phyloP scores from a whole-genome alignment of 768 basidiomycete species.

The Termitomyces sp. region DNA sequence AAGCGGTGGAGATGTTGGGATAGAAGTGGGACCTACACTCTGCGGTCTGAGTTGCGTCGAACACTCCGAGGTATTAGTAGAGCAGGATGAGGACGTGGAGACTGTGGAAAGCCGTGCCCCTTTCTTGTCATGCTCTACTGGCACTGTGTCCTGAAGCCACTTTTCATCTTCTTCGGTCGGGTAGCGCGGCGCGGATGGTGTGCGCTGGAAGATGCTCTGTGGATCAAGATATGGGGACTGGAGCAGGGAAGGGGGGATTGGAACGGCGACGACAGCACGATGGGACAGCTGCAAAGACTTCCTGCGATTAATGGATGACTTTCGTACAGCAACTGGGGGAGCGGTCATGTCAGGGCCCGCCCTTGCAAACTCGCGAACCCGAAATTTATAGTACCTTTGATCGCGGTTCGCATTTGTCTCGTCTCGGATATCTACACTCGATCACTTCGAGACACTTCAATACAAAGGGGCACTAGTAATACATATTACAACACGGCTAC shows the following conservation, averaged over 20 bases:
- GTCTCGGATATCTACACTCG: slow-evolving; percentile 12
- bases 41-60: not conserved
- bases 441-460: slow-evolving; percentile 4
- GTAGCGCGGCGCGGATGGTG: slow-evolving; percentile 22
- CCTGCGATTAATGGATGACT: slow-evolving; percentile 17
- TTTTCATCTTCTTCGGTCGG: slow-evolving; percentile 49
- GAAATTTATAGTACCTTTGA: not conserved
- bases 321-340: not conserved
- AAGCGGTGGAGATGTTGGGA: slow-evolving; percentile 17
- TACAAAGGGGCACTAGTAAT: slow-evolving; percentile 4
- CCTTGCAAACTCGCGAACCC: not conserved
- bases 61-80: not conserved
- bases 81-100: not conserved
- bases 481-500: slow-evolving; percentile 17
- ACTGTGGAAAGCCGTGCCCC: slow-evolving; percentile 1
- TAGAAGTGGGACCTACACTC: not conserved
- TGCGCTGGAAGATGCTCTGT: slow-evolving; percentile 40
- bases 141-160: slow-evolving; percentile 64
- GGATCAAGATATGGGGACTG: slow-evolving; percentile 50
- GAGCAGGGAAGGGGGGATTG: slow-evolving; percentile 53
- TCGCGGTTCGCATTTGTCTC: slow-evolving; percentile 8
- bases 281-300: slow-evolving; percentile 31
- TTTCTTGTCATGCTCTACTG: slow-evolving; percentile 21
- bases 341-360: slow-evolving; percentile 2
- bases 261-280: slow-evolving; percentile 31